Evolutionary conservation across 345 rosid genomes (phyloP), one percentile per base, ranked within the genome.

Genomic region (Moricandia moricandioides): DNA sequence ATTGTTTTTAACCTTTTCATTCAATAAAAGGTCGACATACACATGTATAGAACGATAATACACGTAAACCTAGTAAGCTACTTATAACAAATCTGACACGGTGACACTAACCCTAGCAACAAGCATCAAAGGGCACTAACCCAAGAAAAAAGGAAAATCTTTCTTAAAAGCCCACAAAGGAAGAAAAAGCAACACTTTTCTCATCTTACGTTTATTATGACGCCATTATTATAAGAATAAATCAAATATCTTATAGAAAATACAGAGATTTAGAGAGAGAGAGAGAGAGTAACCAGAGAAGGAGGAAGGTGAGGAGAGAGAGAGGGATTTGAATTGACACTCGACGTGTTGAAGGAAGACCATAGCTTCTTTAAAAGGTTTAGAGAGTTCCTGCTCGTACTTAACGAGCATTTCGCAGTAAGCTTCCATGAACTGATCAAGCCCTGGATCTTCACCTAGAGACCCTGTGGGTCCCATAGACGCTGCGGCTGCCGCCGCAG

Each of bases 381-480:
- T 92, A 2, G 97, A 86, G 71, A 96, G 93, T 40, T 92, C 99
- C 81, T 91, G 93, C 82, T 96, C 98, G 21, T 96, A 96, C 82
- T 96, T 92, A 14, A 80, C 86, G 45, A 96, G 84, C 99, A 96
- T 92, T 91, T 96, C 98, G 65, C 97, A 96, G 74, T 96, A 96
- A 37, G 99, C 99, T 75, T 96, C 98, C 99, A 96, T 96, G 89
- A 96, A 92, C 79, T 92, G 98, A 73, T 96, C 99, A 54, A 96
- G 90, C 3, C 88, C 94, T 45, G 99, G 98, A 81, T 96, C 98
- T 82, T 92, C 95, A 18, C 98, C 98, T 11, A 89, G 16, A 54
- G 85, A 71, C 8, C 84, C 78, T 27, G 75, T 61, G 6, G 82
- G 56, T 4, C 83, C 87, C 80, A 84, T 82, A 6, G 88, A 70